Base-by-base conservation (phyloP, 768 basidiomycete genomes). In the Leccinum broughii region DNA sequence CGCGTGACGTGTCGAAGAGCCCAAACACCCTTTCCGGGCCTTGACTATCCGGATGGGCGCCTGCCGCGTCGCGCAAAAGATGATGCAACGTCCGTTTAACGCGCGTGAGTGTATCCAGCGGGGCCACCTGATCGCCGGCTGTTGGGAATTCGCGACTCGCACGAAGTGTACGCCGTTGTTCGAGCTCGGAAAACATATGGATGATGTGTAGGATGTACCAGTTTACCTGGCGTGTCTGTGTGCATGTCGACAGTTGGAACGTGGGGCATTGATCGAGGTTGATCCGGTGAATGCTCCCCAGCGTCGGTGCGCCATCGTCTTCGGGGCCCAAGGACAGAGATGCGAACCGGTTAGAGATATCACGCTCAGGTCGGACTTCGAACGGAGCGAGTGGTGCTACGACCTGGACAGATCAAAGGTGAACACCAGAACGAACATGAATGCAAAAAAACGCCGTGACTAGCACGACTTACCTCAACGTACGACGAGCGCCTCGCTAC, bases 401-500 rank as follows among this genome's bases (percentile, higher is more conserved):
- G 8, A 74, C 73, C 71, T 62, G n/a, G 46, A 46, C 17, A 41
- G 9, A 30, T 17, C 17, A 32, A 24, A 30, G 28, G 7, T 14
- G 7, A 56, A 28, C 9, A 3, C 22, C 30, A 28, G 37, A 17
- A 51, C 17, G 17, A 15, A 41, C 26, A 9, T 28, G 28, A 28
- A 28, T 28, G 28, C 6, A 28, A 28, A 8, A 15, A 32, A 5
- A 53, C 9, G 2, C 37, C 15, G 51, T 39, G 17, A 49, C 7
- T 1, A 54, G 28, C 9, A 9, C 30, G 4, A 60, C 66, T 26
- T 37, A 71, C 75, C 66, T 74, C 76, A 1, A 87, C 70, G 55
- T 83, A 86, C 3, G 71, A 75, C 0, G 84, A 85, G 58, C 78
- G 81, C 32, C 85, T 76, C 8, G 84, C 84, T 20, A 85, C 60